Base-by-base conservation (phyloP, 352 stramenopile genomes). In the Pythium apleroticum region DNA sequence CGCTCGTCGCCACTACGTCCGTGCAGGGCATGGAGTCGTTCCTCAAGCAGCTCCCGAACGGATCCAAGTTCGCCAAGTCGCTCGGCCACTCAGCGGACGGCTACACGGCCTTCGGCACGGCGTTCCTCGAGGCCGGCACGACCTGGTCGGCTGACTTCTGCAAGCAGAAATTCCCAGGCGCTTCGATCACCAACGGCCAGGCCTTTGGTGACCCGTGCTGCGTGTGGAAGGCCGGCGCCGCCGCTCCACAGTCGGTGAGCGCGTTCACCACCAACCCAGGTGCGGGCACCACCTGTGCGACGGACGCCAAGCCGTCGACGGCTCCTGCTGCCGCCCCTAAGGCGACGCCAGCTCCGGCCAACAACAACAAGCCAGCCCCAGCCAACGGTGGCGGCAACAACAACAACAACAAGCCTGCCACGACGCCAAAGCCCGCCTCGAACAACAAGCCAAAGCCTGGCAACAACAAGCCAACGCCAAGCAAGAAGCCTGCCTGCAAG, bases 1-100 rank as follows among this genome's bases (percentile, higher is more conserved):
- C 94, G 35, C 74, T 93, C 39, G 81, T 90, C 57, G 93, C 85
- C 31, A 91, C 92, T 71, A 25, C 49, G 28, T 77, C 94, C 45
- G 83, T 97, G 69, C 84, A 88, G 6, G 69, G 60, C 45, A 55
- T 68, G 56, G 37, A 67, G 45, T 35, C 57, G 55, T 86, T 82
- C 59, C 49, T 78, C 20, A 57, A 60, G 48, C 69, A 64, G 28
- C 41, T 69, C 37, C 63, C 63, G 63, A 69, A 69, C 52, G 63
- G 63, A 12, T 20, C 24, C 20, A 64, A 64, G 54, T 60, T 69
- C 35, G 41, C 54, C 22, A 64, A 60, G 63, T 22, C 45, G 27
- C 55, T 69, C 33, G 55, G 54, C 20, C 55, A 69, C 48, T 12
- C 19, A 10, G 31, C 50, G 31, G 55, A 35, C 33, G 24, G 27